Base-by-base conservation (phyloP, 768 basidiomycete genomes). In the Favolaschia claudopus region DNA sequence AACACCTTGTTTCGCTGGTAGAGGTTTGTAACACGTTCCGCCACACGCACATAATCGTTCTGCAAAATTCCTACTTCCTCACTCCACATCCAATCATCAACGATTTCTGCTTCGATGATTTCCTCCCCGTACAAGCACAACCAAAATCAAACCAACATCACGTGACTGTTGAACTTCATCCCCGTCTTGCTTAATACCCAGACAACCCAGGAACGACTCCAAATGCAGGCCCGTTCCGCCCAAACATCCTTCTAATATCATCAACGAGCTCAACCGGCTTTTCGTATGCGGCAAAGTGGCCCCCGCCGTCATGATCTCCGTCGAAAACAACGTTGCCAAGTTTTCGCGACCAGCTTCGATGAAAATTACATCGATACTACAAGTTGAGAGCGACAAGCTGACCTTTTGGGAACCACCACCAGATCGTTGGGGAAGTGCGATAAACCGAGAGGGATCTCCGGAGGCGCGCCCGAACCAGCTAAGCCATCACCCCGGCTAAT, bases 201-300 rank as follows among this genome's bases (percentile, higher is more conserved):
- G 49, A 46, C 19, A 20, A 38, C 13, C 57, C 43, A 4, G 40
- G 9, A 9, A 58, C 57, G 10, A 58, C 57, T 20, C 49, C 57
- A 32, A 58, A 58, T 7, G 57, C 57, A 12, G 57, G 57, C 7
- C 57, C 57, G 0, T 27, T 17, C 43, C n/a, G 29, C 3, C 57
- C 57, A 32, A 58, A 58, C 57, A 58, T 58, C 49, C 39, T 22
- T 31, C 48, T 36, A 32, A 58, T 28, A 47, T 58, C 55, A 29
- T 24, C 34, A 25, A 32, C 53, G 43, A 55, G 53, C 27, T 37
- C 43, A 31, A 37, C 22, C 12, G 55, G 55, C 14, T 4, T 19
- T 17, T 57, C 55, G 20, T 57, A 49, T 10, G 55, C 55, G 1
- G 47, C 31, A 22, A 57, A 48, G 29, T 57, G 47, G 6, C 46